These are phyloP conservation scores for Penicillium psychrosexuale DNA, from an alignment of 2,329 filamentous ascomycete genomes.

Conservation along the genomic window DNA sequence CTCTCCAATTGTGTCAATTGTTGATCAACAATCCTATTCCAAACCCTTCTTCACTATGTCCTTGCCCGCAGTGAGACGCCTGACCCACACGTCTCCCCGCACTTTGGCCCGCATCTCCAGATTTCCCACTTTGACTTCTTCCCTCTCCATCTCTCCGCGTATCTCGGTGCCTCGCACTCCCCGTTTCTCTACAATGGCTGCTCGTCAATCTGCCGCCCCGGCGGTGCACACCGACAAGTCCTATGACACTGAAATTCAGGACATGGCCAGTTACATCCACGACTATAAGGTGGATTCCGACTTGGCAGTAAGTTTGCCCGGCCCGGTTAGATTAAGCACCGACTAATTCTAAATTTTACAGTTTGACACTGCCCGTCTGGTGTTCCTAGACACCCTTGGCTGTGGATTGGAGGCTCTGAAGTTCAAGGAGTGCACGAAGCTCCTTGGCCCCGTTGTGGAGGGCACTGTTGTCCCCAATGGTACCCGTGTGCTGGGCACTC, in stretches of 20 bases:
- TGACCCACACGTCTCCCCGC: conserved; percentile 42
- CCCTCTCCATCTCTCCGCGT: conserved; percentile 21
- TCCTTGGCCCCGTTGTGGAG: conserved; percentile 86
- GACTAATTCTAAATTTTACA: conserved; percentile 16
- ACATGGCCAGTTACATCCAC: conserved; percentile 94
- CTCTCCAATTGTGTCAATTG: neutral
- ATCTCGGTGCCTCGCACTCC: conserved; percentile 21
- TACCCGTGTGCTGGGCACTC: conserved; percentile 83
- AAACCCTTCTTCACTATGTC: conserved; percentile 43
- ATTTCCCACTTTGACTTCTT: conserved; percentile 26
- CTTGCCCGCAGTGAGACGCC: conserved; percentile 42
- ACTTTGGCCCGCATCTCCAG: conserved; percentile 47
- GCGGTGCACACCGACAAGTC: conserved; percentile 45
- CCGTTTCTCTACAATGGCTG: conserved; percentile 44
- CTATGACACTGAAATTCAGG: conserved; percentile 89
- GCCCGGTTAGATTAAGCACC: neutral
- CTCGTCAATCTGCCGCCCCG: conserved; percentile 40
- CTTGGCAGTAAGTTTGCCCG: conserved; percentile 67
- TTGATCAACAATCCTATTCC: neutral
- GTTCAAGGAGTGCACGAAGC: conserved; percentile 94
- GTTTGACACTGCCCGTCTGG: conserved; percentile 92
- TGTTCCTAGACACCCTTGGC: conserved; percentile 94
- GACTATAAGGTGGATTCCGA: conserved; percentile 87
- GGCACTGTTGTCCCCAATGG: conserved; percentile 91
- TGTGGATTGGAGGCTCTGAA: conserved; percentile 93